Conservation (phyloP, 345 rosid genomes). For the Dipteronia dyeriana region DNA sequence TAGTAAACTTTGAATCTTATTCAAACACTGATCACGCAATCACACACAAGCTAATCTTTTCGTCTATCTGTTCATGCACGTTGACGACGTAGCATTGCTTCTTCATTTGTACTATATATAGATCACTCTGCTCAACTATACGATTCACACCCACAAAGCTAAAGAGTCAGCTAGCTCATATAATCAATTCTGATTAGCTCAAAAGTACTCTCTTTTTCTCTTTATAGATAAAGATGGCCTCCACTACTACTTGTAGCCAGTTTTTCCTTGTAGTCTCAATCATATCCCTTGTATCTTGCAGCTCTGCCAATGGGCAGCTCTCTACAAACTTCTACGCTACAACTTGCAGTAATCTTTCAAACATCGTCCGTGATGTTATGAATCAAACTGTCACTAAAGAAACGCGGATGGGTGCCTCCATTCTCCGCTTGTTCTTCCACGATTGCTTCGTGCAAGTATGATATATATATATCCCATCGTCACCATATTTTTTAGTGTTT, state of each 20-base stretch:
- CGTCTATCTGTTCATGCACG: not conserved
- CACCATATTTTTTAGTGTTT: not conserved
- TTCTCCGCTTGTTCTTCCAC: conserved; percentile 57
- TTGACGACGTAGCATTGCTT: not conserved
- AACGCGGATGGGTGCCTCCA: conserved; percentile 39
- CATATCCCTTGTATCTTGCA: not conserved
- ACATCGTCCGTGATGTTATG: conserved; percentile 35
- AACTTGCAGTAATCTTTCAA: conserved; percentile 35
- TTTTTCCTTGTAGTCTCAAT: not conserved
- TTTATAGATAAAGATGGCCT: not conserved
- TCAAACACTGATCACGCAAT: not conserved
- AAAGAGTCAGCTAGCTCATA: not conserved
- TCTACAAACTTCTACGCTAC: conserved; percentile 37
- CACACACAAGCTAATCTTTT: not conserved
- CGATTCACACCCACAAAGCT: not conserved
- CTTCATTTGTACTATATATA: too few species aligned
- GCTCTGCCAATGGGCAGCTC: conserved; percentile 34
- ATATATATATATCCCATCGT: not conserved
- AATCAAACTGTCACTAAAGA: conserved; percentile 31
- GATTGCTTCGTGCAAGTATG: conserved; percentile 54
- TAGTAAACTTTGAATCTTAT: not conserved
- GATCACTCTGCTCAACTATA: too few species aligned
- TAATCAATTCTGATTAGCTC: not conserved
- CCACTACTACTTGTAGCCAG: not conserved
- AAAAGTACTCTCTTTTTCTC: not conserved